Percentiles rank a stretch among this genome's conserved stretches.
Conservation (phyloP, 1,284 basidiomycete species). For the Coriolopsis trogii region DNA sequence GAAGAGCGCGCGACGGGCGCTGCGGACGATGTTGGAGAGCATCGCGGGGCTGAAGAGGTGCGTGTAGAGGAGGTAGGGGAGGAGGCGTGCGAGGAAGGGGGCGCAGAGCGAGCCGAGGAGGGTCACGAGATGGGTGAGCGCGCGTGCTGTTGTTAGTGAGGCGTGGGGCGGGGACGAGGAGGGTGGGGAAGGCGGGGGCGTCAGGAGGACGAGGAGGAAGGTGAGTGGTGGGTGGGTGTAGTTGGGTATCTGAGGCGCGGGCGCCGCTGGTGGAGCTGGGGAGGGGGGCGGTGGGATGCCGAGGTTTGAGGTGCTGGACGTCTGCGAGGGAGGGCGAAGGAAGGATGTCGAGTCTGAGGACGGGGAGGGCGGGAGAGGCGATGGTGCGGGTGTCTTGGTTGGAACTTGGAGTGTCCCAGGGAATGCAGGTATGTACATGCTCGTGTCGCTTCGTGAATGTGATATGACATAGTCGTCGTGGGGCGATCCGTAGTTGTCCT, state of each 20-base stretch:
- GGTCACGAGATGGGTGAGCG: conserved; percentile 33
- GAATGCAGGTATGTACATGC: conserved; percentile 11
- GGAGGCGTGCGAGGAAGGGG: conserved; percentile 47
- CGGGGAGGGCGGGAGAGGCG: conserved; percentile 9
- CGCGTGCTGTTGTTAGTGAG: conserved; percentile 27
- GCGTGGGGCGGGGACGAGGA: conserved; percentile 13
- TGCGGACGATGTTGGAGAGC: conserved; percentile 49
- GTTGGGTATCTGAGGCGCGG: conserved; percentile 21
- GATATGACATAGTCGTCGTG: neutral
- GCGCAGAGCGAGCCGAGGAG: conserved; percentile 32
- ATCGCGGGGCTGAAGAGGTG: conserved; percentile 55
- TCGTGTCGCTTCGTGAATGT: neutral
- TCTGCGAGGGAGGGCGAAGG: conserved; percentile 17
- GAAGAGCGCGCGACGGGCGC: conserved; percentile 68
- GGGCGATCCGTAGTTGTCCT: too few relatives aligned
- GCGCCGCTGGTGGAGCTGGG: conserved; percentile 6
- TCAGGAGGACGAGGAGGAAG: conserved; percentile 25
- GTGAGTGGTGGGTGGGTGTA: conserved; percentile 27
- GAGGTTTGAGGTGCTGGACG: conserved; percentile 14
- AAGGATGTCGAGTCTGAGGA: conserved; percentile 15
- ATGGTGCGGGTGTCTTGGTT: neutral
- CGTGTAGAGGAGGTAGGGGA: conserved; percentile 62
- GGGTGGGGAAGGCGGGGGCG: conserved; percentile 21
- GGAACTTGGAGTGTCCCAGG: conserved; percentile 11
- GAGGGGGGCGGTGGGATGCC: conserved; percentile 12